Percentiles rank a stretch among this genome's conserved stretches.
phyloP scores from a whole-genome alignment of 2,329 filamentous ascomycete genomes.

The Paracoccidioides lutzii region DNA sequence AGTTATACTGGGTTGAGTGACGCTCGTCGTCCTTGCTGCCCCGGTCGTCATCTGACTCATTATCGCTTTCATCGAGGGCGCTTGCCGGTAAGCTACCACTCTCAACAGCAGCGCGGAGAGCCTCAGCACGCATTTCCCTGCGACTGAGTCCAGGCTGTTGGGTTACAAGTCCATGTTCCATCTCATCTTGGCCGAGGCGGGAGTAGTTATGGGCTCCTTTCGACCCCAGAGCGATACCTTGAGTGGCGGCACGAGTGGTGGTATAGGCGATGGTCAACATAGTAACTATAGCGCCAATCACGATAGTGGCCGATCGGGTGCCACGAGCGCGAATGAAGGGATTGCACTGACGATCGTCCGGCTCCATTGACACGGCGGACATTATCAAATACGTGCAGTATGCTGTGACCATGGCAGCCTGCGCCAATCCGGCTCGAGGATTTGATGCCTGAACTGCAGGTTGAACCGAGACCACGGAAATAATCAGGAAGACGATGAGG shows the following conservation, averaged over 20 bases:
- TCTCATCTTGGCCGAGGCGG: slow-evolving; percentile 53
- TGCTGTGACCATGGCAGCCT: slow-evolving; percentile 90
- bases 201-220: slow-evolving; percentile 42
- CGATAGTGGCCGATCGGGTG: slow-evolving; percentile 76
- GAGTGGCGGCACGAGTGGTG: slow-evolving; percentile 88
- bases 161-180: slow-evolving; percentile 73
- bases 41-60: slow-evolving; percentile 46
- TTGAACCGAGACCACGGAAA: slow-evolving; percentile 78
- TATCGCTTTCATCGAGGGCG: slow-evolving; percentile 62
- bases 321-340: slow-evolving; percentile 73
- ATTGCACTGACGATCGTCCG: slow-evolving; percentile 88
- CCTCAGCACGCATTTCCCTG: slow-evolving; percentile 85
- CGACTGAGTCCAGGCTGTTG: slow-evolving; percentile 62
- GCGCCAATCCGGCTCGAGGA: slow-evolving; percentile 85
- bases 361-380: slow-evolving; percentile 97
- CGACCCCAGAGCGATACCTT: slow-evolving; percentile 50
- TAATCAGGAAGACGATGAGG: slow-evolving; percentile 64
- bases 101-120: slow-evolving; percentile 80
- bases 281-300: slow-evolving; percentile 87
- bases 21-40: slow-evolving; percentile 76
- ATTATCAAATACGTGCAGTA: slow-evolving; percentile 99
- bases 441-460: slow-evolving; percentile 84
- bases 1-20: slow-evolving; percentile 84
- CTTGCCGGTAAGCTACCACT: slow-evolving; percentile 80
- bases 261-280: slow-evolving; percentile 97